Conservation (phyloP, 148 eudicot species). For the Camellia sinensis region DNA sequence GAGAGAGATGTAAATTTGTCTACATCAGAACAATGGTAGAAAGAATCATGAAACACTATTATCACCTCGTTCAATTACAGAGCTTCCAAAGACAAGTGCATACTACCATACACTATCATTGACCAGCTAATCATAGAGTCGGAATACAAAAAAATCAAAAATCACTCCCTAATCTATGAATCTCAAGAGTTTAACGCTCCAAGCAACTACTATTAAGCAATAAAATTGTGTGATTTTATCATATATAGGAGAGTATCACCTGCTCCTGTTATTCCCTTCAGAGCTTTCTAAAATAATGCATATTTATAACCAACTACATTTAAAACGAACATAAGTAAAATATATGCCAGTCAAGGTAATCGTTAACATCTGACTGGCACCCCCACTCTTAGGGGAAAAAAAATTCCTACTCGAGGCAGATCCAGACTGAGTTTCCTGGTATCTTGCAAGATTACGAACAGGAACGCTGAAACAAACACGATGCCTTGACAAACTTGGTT, state of each 20-base stretch:
- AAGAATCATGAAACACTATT: neutral
- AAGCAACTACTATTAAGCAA: neutral
- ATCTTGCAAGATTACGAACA: neutral
- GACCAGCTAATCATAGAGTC: neutral
- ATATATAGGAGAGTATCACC: neutral
- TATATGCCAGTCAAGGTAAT: neutral
- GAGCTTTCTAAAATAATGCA: neutral
- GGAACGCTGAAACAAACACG: neutral
- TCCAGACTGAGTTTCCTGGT: neutral
- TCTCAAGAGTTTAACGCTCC: neutral
- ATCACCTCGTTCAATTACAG: neutral
- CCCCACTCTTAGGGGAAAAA: neutral
- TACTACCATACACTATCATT: neutral
- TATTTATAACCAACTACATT: neutral
- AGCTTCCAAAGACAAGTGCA: neutral
- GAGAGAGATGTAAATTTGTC: neutral
- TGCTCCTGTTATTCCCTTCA: constrained; percentile 3
- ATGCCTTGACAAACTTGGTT: neutral
- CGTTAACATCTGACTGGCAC: neutral
- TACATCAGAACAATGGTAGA: neutral
- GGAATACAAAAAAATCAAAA: neutral
- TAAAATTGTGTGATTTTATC: neutral
- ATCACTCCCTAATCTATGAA: neutral
- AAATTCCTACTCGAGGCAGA: constrained; percentile 3
- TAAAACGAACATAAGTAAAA: neutral